A percentile compares a stretch with the other conserved stretches of the same genome.
These are phyloP conservation scores for Vitis cinerea DNA, from an alignment of 164 flowering plant species.

Conservation along the genomic window DNA sequence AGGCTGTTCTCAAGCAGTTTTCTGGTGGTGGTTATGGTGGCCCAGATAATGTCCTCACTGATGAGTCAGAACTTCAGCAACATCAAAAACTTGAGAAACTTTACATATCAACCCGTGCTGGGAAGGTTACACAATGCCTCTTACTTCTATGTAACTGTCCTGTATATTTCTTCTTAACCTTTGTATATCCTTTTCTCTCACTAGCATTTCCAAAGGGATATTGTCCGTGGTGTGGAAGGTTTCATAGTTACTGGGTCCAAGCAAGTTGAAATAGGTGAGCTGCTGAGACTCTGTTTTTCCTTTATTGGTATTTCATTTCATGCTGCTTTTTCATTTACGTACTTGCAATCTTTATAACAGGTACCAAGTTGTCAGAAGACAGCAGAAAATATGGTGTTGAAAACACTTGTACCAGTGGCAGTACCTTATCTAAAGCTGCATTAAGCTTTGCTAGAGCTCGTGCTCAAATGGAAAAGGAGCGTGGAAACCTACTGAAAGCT, in stretches of 20 bases:
- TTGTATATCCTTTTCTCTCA: conserved; percentile 7
- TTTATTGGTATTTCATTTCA: background rate
- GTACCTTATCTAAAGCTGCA: conserved; percentile 74
- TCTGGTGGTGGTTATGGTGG: conserved; percentile 76
- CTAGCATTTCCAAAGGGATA: conserved; percentile 92
- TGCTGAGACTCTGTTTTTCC: conserved; percentile 7
- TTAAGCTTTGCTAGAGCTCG: conserved; percentile 66
- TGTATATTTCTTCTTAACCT: background rate
- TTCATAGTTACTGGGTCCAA: conserved; percentile 83
- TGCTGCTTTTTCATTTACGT: no score
- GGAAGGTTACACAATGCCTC: conserved; percentile 51
- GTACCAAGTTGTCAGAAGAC: conserved; percentile 84
- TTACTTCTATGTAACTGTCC: background rate
- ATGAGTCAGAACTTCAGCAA: conserved; percentile 68
- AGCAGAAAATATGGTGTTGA: conserved; percentile 86
- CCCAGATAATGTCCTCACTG: conserved; percentile 49
- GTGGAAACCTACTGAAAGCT: conserved; percentile 70
- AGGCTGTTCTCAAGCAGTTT: conserved; percentile 90
- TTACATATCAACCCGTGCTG: conserved; percentile 84
- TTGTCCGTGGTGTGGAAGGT: conserved; percentile 88
- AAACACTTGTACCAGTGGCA: conserved; percentile 86
- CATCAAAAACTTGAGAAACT: conserved; percentile 88
- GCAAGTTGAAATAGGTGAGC: conserved; percentile 86
- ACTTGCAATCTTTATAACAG: conserved; percentile 29
- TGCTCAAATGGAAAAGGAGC: conserved; percentile 88